Base-by-base conservation (phyloP, 2,329 filamentous ascomycete species). In the Cladosporium sp. region DNA sequence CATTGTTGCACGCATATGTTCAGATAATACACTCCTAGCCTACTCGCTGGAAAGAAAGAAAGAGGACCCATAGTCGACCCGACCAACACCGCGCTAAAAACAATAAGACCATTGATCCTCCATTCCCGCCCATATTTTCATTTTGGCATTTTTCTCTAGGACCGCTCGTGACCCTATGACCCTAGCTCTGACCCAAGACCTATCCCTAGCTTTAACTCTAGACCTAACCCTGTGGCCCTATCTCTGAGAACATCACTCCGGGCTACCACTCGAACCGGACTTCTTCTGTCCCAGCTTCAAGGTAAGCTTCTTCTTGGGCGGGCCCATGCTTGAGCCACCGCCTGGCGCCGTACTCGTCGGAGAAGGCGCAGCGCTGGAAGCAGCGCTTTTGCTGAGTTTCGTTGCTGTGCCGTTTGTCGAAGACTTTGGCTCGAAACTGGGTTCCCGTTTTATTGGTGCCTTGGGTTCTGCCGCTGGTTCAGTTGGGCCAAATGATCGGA, bases 271-370 rank as follows among this genome's bases (percentile, higher is more conserved):
- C 13, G 12, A 27, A 29, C 41, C 18, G 9, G 42, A 29, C 32
- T 55, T 55, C 47, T 51, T 51, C 15, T 22, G 39, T 7, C 54
- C 39, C 36, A 62, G 22, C 50, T 61, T 62, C 30, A 64, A 38
- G 9, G 55, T 64, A 22, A 63, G 44, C 49, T 62, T 64, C 43
- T 59, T 60, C 56, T 61, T 60, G 12, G 55, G 56, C 8, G 51
- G 58, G 20, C 49, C 41, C 30, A 29, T 29, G 22, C 34, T 24
- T 2, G 30, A 24, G 9, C 27, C 44, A 3, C 44, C 34, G 7
- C 36, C 22, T 4, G 45, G 17, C 2, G 45, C 37, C 20, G 37
- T 27, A 7, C 36, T 27, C 9, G 45, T 41, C 11, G 45, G 45
- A 12, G 45, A 48, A 32, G 45, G 24, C 27, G 37, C 45, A 9